These are phyloP conservation scores for Annulohypoxylon bovei DNA, from an alignment of 495 filamentous ascomycete species.

Conservation along the genomic window DNA sequence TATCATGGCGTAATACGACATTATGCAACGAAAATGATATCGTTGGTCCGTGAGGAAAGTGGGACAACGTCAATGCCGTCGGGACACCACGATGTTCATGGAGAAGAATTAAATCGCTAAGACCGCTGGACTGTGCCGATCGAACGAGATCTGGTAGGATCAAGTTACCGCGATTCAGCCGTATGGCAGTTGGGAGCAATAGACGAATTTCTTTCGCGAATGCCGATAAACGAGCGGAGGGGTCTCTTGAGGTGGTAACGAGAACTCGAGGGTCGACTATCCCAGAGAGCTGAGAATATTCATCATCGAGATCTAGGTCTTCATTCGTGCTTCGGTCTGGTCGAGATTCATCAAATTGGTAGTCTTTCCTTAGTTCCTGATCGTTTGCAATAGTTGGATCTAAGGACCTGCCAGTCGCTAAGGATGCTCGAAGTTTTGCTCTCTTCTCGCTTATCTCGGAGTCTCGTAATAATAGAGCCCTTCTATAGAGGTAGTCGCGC, in stretches of 20 bases:
- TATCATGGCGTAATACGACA: constrained; percentile 91
- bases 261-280: constrained; percentile 79
- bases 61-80: constrained; percentile 83
- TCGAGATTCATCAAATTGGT: constrained; percentile 89
- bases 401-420: constrained; percentile 83
- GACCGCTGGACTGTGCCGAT: constrained; percentile 78
- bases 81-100: constrained; percentile 92
- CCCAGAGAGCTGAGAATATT: constrained; percentile 87
- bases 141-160: constrained; percentile 84
- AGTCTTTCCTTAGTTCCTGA: constrained; percentile 83
- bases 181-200: constrained; percentile 87
- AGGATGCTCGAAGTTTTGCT: constrained; percentile 81
- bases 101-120: constrained; percentile 87
- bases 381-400: constrained; percentile 91
- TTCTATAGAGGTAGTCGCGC: constrained; percentile 93
- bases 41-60: constrained; percentile 94
- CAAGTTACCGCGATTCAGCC: constrained; percentile 90
- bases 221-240: constrained; percentile 80
- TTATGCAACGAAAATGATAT: constrained; percentile 93
- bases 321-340: constrained; percentile 69
- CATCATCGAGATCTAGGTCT: constrained; percentile 86
- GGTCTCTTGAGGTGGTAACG: constrained; percentile 92
- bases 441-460: constrained; percentile 93
- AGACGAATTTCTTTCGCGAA: constrained; percentile 98
- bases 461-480: constrained; percentile 73